Evolutionary conservation across 768 basidiomycete species (phyloP).

Genomic region (Rhodosporidiobolus odoratus): DNA sequence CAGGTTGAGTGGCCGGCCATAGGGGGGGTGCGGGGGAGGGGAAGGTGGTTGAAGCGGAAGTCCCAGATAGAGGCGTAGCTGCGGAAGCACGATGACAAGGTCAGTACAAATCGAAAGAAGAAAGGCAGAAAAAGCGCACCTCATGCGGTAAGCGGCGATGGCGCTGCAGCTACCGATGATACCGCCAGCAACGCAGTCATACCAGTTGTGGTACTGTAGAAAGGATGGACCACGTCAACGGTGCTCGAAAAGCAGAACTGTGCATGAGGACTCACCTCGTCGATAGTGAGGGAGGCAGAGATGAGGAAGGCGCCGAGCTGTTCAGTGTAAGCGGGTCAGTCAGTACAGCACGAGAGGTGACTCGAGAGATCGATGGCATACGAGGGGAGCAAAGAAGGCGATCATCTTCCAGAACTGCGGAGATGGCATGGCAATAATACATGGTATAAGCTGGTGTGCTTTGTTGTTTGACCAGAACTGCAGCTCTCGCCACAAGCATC

Average conservation of each 20-base stretch:
- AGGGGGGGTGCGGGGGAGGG: constrained; percentile 49
- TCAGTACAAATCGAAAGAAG: background rate
- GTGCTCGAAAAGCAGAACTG: background rate
- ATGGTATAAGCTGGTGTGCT: too few species aligned
- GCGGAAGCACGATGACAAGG: background rate
- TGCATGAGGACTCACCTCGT: constrained; percentile 46
- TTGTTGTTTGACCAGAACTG: too few species aligned
- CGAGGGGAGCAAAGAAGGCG: constrained; percentile 55
- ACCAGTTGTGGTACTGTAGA: constrained; percentile 53
- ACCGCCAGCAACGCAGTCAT: constrained; percentile 57
- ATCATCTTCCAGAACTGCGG: constrained; percentile 60
- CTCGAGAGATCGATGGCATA: constrained; percentile 40
- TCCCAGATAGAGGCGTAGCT: constrained; percentile 58
- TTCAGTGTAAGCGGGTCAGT: background rate
- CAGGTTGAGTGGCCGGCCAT: background rate
- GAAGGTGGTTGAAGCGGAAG: constrained; percentile 59
- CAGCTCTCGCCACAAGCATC: too few species aligned
- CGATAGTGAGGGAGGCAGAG: constrained; percentile 57
- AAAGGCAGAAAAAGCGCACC: constrained; percentile 14
- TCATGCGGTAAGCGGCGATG: constrained; percentile 45
- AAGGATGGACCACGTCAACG: background rate
- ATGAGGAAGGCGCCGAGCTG: constrained; percentile 55
- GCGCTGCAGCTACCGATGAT: constrained; percentile 54
- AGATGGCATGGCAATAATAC: background rate
- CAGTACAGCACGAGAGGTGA: background rate